Percentiles rank a stretch among this genome's conserved stretches.
These are phyloP conservation scores for Boletellus ananas DNA, from an alignment of 768 basidiomycete species.

Conservation along the genomic window DNA sequence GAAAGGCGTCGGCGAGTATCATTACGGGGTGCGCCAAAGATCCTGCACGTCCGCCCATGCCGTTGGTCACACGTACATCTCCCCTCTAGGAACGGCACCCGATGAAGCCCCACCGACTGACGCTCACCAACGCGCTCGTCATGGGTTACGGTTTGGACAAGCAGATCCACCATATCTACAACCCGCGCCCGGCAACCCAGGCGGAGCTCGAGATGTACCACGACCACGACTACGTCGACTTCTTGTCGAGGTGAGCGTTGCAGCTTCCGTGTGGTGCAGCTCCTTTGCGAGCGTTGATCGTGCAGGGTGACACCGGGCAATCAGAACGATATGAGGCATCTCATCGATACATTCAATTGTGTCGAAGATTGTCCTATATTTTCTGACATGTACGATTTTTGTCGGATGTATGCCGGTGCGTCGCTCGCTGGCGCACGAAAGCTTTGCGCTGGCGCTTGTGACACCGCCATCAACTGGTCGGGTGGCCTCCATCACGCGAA, in stretches of 20 bases:
- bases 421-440: constrained; percentile 90
- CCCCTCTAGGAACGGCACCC: constrained; percentile 84
- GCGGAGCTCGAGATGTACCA: constrained; percentile 90
- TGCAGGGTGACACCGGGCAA: constrained; percentile 80
- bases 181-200: constrained; percentile 83
- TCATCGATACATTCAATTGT: constrained; percentile 88
- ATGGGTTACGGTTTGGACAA: constrained; percentile 96
- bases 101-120: constrained; percentile 97
- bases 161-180: constrained; percentile 88
- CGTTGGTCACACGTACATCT: constrained; percentile 3
- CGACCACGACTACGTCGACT: constrained; percentile 93
- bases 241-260: constrained; percentile 72
- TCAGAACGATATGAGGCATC: constrained; percentile 62
- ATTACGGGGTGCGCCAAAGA: constrained; percentile 77
- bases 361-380: constrained; percentile 98
- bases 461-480: constrained; percentile 99
- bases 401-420: constrained; percentile 89
- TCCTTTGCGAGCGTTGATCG: neutral
- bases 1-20: constrained; percentile 88
- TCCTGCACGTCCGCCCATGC: neutral
- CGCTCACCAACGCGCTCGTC: constrained; percentile 92
- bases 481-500: constrained; percentile 98
- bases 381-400: constrained; percentile 91
- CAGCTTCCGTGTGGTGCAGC: neutral
- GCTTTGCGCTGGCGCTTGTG: constrained; percentile 77